phyloP scores from a whole-genome alignment of 176 grass and related monocot species.

The barley (Hordeum vulgare) region MorexV3_pseudomolecules_assembly NC_058520.1:129258346-129258845 shows the following conservation, averaged over 20 bases:
- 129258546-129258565: slow-evolving; percentile 20
- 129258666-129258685: not conserved
- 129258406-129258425: slow-evolving; percentile 1
- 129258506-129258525: not conserved
- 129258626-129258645: not conserved
- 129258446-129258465: slow-evolving; percentile 20
- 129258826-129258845: not conserved
- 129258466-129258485: slow-evolving; percentile 32
- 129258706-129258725: not conserved
- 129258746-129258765: not conserved
- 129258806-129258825: not conserved
- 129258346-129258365: slow-evolving; percentile 16
- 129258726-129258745: not conserved
- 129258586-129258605: not conserved
- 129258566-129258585: not conserved
- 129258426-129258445: slow-evolving; percentile 9
- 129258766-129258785: not conserved
- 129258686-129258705: not conserved
- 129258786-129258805: not conserved
- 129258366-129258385: slow-evolving; percentile 22
- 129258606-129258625: not conserved
- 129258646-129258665: not conserved
- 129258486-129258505: slow-evolving; percentile 28
- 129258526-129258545: slow-evolving; percentile 15
- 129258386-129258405: not conserved